phyloP scores from a whole-genome alignment of 2,329 filamentous ascomycete genomes.

The Exophiala bonariae region DNA sequence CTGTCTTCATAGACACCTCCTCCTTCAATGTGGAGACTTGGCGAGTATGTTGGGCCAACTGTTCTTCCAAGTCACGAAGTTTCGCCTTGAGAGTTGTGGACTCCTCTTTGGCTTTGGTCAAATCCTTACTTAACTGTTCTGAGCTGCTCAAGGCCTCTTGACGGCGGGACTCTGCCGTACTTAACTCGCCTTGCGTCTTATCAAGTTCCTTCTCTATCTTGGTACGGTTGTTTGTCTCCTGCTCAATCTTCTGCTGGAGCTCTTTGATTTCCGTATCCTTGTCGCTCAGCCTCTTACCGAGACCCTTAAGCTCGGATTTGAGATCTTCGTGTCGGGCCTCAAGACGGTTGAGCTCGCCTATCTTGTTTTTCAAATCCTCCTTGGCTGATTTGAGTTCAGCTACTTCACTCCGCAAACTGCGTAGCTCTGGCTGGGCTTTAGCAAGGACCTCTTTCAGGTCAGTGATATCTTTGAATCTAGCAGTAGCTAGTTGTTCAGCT shows the following conservation, averaged over 20 bases:
- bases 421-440: slow-evolving; percentile 84
- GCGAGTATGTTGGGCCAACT: slow-evolving; percentile 65
- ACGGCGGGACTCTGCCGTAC: slow-evolving; percentile 75
- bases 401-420: slow-evolving; percentile 74
- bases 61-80: slow-evolving; percentile 72
- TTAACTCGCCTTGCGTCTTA: slow-evolving; percentile 72
- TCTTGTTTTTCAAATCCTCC: slow-evolving; percentile 68
- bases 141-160: slow-evolving; percentile 72
- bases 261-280: slow-evolving; percentile 76
- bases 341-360: slow-evolving; percentile 67
- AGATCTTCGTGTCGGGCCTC: slow-evolving; percentile 83
- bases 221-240: slow-evolving; percentile 69
- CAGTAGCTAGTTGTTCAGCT: slow-evolving; percentile 81
- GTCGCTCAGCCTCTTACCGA: slow-evolving; percentile 69
- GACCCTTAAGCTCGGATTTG: slow-evolving; percentile 68
- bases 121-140: slow-evolving; percentile 70
- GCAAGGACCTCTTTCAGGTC: slow-evolving; percentile 77
- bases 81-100: slow-evolving; percentile 56
- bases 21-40: slow-evolving; percentile 71
- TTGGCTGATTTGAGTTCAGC: slow-evolving; percentile 71
- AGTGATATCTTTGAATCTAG: slow-evolving; percentile 81
- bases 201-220: slow-evolving; percentile 78
- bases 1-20: slow-evolving; percentile 78
- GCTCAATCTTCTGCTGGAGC: slow-evolving; percentile 74
- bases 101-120: slow-evolving; percentile 72